Percentiles rank a stretch among this genome's conserved stretches.
phyloP scores from a whole-genome alignment of 1,284 basidiomycete species.

The Trichosporon coremiiforme region DNA sequence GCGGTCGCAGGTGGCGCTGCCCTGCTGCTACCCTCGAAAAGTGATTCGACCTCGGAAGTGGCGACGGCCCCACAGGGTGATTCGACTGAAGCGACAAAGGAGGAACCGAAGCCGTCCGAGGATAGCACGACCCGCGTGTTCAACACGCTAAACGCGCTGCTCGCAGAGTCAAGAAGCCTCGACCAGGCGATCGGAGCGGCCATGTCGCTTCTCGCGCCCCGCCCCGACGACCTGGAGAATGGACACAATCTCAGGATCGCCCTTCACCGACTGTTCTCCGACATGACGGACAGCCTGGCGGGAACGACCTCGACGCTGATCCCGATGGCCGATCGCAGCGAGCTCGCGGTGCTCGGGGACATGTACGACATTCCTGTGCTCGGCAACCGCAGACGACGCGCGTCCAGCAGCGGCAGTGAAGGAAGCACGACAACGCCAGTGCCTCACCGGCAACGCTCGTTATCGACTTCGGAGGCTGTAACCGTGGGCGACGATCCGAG shows the following conservation, averaged over 20 bases:
- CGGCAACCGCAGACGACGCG: constrained; percentile 6
- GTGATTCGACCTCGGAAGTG: neutral
- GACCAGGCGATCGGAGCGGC: constrained; percentile 37
- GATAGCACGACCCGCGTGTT: constrained; percentile 18
- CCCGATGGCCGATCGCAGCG: constrained; percentile 40
- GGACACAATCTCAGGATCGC: constrained; percentile 42
- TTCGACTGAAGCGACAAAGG: neutral
- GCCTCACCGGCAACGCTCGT: constrained; percentile 20
- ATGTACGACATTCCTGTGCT: constrained; percentile 53
- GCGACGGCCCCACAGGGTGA: neutral
- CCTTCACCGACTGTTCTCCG: constrained; percentile 43
- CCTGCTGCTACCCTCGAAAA: constrained; percentile 21
- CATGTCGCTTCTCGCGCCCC: constrained; percentile 35
- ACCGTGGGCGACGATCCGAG: constrained; percentile 7
- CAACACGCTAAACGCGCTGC: constrained; percentile 27
- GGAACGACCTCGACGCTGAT: constrained; percentile 43
- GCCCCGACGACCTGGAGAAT: constrained; percentile 31
- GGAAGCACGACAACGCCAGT: neutral
- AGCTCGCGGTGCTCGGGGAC: constrained; percentile 45
- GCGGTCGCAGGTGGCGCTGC: constrained; percentile 23
- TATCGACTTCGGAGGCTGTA: constrained; percentile 21
- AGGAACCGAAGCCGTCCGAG: neutral
- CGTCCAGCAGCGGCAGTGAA: constrained; percentile 22
- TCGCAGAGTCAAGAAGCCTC: constrained; percentile 34
- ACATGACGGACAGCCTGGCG: constrained; percentile 49